These are phyloP conservation scores for Fusarium acutatum DNA, from an alignment of 2,329 filamentous ascomycete species.

Conservation along the genomic window DNA sequence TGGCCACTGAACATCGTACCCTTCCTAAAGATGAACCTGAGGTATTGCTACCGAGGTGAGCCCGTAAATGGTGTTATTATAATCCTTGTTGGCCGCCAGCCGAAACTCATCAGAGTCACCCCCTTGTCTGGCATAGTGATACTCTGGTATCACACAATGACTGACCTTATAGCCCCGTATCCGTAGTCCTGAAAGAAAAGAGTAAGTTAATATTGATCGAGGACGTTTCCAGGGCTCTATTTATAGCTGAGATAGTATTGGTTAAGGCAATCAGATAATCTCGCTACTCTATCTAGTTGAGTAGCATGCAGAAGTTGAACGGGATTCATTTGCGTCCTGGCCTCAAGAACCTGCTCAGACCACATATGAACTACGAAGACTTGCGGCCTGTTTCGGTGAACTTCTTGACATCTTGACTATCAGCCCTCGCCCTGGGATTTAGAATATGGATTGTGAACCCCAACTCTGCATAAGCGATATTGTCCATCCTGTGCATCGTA, in stretches of 20 bases:
- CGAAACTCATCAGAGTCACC: background rate
- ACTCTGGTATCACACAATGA: background rate
- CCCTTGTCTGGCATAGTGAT: background rate
- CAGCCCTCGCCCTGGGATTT: background rate
- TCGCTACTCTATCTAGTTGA: background rate
- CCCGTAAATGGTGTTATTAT: background rate
- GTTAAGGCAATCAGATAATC: background rate
- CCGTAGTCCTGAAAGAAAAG: background rate
- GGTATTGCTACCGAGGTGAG: background rate
- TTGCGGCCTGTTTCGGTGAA: background rate
- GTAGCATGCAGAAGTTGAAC: background rate
- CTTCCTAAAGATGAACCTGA: background rate
- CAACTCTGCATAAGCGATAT: background rate
- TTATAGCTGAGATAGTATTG: background rate
- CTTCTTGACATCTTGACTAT: slow-evolving; percentile 8
- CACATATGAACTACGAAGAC: background rate
- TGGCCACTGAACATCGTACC: background rate
- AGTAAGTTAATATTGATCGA: background rate
- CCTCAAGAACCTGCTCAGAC: background rate
- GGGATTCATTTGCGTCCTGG: background rate
- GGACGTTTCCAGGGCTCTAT: background rate
- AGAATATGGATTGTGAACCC: background rate
- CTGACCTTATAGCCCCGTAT: background rate
- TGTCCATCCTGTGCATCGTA: background rate
- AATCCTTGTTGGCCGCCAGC: background rate